A percentile compares a stretch with the other conserved stretches of the same genome.
Evolutionary conservation across 208 protist genomes (phyloP).

Genomic region (Tritrichomonas musculus): DNA sequence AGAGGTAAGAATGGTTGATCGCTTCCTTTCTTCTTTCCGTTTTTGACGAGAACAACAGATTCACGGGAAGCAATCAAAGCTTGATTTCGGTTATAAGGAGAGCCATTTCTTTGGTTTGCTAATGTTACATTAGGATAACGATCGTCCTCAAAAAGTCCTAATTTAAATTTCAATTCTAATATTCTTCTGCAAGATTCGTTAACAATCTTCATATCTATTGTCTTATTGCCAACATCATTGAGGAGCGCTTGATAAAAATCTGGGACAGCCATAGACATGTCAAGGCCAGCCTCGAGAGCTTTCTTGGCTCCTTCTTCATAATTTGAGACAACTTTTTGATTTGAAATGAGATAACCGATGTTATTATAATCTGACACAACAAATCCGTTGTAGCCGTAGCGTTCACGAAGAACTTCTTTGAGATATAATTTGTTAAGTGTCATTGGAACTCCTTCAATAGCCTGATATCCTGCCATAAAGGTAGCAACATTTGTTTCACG

Average conservation of each 20-base stretch:
- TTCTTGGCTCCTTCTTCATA: not conserved
- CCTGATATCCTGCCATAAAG: slow-evolving; percentile 23
- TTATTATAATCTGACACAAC: slow-evolving; percentile 45
- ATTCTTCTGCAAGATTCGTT: not conserved
- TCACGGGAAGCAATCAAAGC: slow-evolving; percentile 38
- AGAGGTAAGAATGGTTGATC: not conserved
- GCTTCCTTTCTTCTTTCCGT: too few species aligned
- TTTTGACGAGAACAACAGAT: slow-evolving; percentile 42
- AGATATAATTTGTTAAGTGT: not conserved
- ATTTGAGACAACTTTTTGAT: not conserved
- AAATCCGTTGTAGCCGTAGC: slow-evolving; percentile 46
- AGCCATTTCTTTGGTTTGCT: not conserved
- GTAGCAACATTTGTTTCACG: slow-evolving; percentile 30
- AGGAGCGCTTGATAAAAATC: not conserved
- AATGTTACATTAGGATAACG: not conserved
- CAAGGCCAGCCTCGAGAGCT: not conserved
- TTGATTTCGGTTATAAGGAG: not conserved
- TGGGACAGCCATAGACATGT: not conserved
- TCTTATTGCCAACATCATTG: not conserved
- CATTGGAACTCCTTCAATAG: not conserved
- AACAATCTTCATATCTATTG: not conserved
- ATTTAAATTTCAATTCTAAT: not conserved
- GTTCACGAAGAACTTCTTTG: not conserved
- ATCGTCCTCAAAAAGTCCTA: not conserved
- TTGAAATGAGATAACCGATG: not conserved